Evolutionary conservation across 192 early-diverging fungal genomes (phyloP), one percentile per base, ranked within the genome.

Genomic region (Coemansia sp.): DNA sequence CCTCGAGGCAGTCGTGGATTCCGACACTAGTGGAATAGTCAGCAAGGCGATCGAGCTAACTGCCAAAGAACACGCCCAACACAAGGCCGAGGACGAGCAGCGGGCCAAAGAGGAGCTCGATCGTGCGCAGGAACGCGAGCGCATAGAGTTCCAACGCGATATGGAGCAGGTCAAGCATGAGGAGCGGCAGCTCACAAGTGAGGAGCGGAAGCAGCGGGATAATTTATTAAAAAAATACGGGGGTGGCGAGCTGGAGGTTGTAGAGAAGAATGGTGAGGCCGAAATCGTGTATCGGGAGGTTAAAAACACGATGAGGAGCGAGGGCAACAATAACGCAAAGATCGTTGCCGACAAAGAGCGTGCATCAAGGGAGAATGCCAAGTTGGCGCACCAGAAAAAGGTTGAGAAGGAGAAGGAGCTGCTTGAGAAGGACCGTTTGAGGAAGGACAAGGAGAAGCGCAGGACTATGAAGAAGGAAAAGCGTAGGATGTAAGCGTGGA

Each of bases 391-490:
- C 46, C 63, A 69, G 59, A 65, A 76, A 45, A 76, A 69, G 48
- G 59, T 69, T 16, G 62, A 66, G 46, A 54, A 60, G 18, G 67
- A 76, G 5, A 76, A 76, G 46, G 67, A 69, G 48, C 44, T 69
- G 23, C 33, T 62, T 3, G 67, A 76, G 38, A 42, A 46, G 21
- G 67, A 69, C 3, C 44, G 46, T 0, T 55, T 62, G 0, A 56
- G 48, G 16, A 62, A 76, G 53, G 64, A 76, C 19, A 62, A 76
- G 53, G 64, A 76, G 25, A 64, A 61, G 32, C 62, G 60, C 1
- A 51, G 67, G 32, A 76, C 73, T 0, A 69, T 69, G 63, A 76
- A 76, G 44, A 65, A 58, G 25, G 73, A 69, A 30, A 76, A 76
- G 49, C 62, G 73, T 11, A 32, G 73, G 33, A 76, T 76, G 73